Base-by-base conservation (phyloP, 2,329 filamentous ascomycete genomes). In the Blastomyces emzantsi region DNA sequence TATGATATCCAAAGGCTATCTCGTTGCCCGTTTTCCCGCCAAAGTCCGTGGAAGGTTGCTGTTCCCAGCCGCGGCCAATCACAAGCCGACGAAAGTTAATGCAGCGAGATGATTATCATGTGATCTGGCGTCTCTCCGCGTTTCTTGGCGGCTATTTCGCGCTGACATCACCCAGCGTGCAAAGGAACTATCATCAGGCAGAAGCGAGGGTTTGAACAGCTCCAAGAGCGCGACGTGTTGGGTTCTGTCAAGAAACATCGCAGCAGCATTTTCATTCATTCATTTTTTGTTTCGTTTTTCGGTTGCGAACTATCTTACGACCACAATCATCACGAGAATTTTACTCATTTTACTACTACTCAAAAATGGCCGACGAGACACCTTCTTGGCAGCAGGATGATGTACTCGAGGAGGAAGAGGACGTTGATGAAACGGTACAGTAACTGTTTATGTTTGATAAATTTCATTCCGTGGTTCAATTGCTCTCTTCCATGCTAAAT, bases 371-470 rank as follows among this genome's bases (percentile, higher is more conserved):
- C 41, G 76, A 77, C 7, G 72, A 75, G 11, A 70, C 68, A 49
- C 62, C 70, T 56, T 70, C 69, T 54, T 63, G 69, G n/a, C 73
- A 72, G 17, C 77, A 79, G 45, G 74, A 78, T 17, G 74, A 78
- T 13, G 67, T 69, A 33, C 68, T 73, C 15, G 79, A 80, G 59
- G 79, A 80, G 43, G 79, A 80, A 55, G 77, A 78, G 60, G 78
- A 80, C 64, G 66, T 80, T 43, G 78, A 80, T 63, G 77, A 80
- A 60, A 76, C 74, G 17, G 77, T 79, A 76, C 74, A 15, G 77
- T 79, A 72, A 64, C 17, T 36, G 19, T 9, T 19, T 60, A 33
- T 56, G 13, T 51, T 51, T 51, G 47, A 51, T 51, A 25, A 51
- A 13, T 6, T 9, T 52, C 9, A 19, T 33, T 30, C 8, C 8